Percentiles rank a stretch among this genome's conserved stretches.
Evolutionary conservation across 2,329 filamentous ascomycete species (phyloP).

Genomic region (Aspergillus sergii): DNA sequence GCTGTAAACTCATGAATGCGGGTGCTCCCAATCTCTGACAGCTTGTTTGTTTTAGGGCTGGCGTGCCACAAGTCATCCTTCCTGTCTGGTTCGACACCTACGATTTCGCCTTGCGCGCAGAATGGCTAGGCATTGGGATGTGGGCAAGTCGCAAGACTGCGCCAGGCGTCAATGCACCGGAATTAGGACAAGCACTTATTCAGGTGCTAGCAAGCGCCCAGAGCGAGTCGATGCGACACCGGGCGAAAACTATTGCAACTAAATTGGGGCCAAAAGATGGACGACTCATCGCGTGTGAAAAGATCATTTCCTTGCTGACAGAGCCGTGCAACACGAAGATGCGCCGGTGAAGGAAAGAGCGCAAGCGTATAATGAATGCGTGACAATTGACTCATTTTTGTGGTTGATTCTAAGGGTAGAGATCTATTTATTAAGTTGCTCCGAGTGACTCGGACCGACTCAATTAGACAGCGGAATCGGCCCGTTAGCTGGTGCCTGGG

Average conservation of each 20-base stretch:
- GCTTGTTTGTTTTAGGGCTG: constrained; percentile 34
- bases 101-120: constrained; percentile 48
- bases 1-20: neutral
- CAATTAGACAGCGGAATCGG: neutral
- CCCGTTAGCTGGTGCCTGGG: neutral
- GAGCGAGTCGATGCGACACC: constrained; percentile 6
- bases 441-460: no score
- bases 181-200: constrained; percentile 30
- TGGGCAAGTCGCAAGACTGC: constrained; percentile 42
- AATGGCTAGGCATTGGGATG: constrained; percentile 48
- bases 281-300: constrained; percentile 26
- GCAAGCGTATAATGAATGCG: neutral
- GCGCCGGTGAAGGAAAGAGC: constrained; percentile 3
- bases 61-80: constrained; percentile 51
- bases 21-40: neutral
- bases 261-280: constrained; percentile 18
- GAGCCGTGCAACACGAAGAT: neutral
- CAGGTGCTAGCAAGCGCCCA: constrained; percentile 16
- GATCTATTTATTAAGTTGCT: no score
- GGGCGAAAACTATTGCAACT: constrained; percentile 13
- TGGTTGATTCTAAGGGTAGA: neutral
- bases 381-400: neutral
- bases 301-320: constrained; percentile 13
- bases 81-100: constrained; percentile 53
- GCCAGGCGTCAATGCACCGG: constrained; percentile 31